Evolutionary conservation across 2,329 filamentous ascomycete genomes (phyloP), one percentile per base, ranked within the genome.

Genomic region (Arthroderma sp.): DNA sequence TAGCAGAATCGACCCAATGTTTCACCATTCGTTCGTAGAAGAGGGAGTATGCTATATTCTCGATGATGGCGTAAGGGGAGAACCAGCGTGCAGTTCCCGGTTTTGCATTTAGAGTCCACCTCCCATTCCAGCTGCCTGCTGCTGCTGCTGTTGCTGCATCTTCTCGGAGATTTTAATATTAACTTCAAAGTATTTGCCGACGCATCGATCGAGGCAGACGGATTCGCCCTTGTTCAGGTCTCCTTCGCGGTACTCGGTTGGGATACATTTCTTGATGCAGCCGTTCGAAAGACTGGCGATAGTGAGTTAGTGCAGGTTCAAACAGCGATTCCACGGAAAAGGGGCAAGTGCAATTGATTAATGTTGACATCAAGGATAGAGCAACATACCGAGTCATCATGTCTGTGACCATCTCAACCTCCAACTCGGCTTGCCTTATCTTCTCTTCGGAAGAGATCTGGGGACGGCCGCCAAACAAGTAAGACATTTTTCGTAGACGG

Each of bases 161-260:
- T 94, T 88, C 77, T 97, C 91, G 68, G 87, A 91, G 60, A 97
- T 88, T 79, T 96, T 97, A 79, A 95, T 84, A 74, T 95, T 95
- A 68, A 95, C 91, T 67, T 97, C 91, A 77, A 98, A 96, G 79
- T 97, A 98, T 79, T 98, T 98, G 70, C 87, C 82, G 59, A 94
- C 88, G 77, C 94, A 98, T 69, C 93, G 88, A 77, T 98, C 93
- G 66, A 98, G 84, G 78, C 94, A 98, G 66, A 98, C 93, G 65
- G 87, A 90, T 77, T 98, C 93, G 80, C 91, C 94, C 79, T 98
- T 98, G 83, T 96, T 95, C 68, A 98, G 84, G 67, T 98, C 91
- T 73, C 82, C 84, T 78, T 98, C 93, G 72, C 90, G 89, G 83
- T 97, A 98, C 67, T 91, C 84, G 68, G 78, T 80, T 61, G 91